phyloP scores from a whole-genome alignment of 2,329 filamentous ascomycete species.

The Penicillium sp. region DNA sequence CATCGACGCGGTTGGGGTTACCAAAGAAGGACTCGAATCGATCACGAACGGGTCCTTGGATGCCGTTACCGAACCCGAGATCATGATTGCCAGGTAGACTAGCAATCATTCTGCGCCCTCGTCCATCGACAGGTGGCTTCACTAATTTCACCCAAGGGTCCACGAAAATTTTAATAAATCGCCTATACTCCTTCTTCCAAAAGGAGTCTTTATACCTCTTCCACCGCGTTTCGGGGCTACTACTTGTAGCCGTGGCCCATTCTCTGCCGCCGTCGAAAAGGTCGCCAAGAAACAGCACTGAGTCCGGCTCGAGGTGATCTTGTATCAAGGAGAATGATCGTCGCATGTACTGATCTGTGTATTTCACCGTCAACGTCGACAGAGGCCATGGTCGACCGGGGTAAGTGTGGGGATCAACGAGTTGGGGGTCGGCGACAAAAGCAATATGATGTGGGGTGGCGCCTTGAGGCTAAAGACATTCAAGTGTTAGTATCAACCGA shows the following conservation, averaged over 20 bases:
- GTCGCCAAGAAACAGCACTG: slow-evolving; percentile 83
- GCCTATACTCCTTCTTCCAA: slow-evolving; percentile 76
- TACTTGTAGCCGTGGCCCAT: slow-evolving; percentile 66
- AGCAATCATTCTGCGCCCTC: slow-evolving; percentile 68
- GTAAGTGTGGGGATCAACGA: slow-evolving; percentile 92
- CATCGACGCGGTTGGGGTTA: slow-evolving; percentile 78
- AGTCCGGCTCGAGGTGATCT: slow-evolving; percentile 67
- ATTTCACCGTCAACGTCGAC: slow-evolving; percentile 56
- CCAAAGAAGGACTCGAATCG: slow-evolving; percentile 85
- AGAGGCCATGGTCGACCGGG: slow-evolving; percentile 69
- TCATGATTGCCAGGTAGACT: slow-evolving; percentile 93
- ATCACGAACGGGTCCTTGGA: slow-evolving; percentile 70
- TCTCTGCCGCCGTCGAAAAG: slow-evolving; percentile 92
- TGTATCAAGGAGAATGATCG: slow-evolving; percentile 75
- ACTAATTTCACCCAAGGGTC: slow-evolving; percentile 56
- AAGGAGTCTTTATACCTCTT: slow-evolving; percentile 69
- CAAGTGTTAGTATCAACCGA: slow-evolving; percentile 2
- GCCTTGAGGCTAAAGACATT: slow-evolving; percentile 54
- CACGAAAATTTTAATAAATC: slow-evolving; percentile 81
- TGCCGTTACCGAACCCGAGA: slow-evolving; percentile 75
- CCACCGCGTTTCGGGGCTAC: slow-evolving; percentile 58
- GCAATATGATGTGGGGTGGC: slow-evolving; percentile 74
- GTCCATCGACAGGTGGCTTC: slow-evolving; percentile 49
- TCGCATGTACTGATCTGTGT: slow-evolving; percentile 85
- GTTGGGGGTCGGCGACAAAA: slow-evolving; percentile 80